These are phyloP conservation scores for Helenozyma rhizophorensis DNA, from an alignment of 805 yeast species.

Conservation along the genomic window DNA sequence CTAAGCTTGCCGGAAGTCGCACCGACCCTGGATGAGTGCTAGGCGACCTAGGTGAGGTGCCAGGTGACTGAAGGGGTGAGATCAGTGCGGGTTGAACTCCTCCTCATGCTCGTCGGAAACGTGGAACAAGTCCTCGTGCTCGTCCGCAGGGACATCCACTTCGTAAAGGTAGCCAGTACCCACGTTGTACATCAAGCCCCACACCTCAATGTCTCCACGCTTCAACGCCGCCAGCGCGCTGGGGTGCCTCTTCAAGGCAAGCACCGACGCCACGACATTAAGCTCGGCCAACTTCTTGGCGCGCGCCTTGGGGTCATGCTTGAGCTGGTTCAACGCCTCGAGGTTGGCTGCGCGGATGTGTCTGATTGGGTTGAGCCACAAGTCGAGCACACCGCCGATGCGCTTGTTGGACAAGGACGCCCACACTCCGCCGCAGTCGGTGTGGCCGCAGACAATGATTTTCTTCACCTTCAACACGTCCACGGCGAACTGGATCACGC, in stretches of 20 bases:
- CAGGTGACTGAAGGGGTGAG: too few species aligned
- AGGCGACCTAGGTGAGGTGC: too few species aligned
- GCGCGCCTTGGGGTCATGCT: slow-evolving; percentile 13
- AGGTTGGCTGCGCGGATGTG: slow-evolving; percentile 18
- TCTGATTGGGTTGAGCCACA: slow-evolving; percentile 19
- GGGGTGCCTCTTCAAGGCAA: slow-evolving; percentile 18
- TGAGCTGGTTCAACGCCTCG: slow-evolving; percentile 12
- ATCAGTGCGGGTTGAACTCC: slow-evolving; percentile 21
- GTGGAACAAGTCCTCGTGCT: slow-evolving; percentile 39
- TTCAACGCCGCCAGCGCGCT: slow-evolving; percentile 17
- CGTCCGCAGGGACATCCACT: slow-evolving; percentile 32
- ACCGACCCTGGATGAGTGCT: too few species aligned
- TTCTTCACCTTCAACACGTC: slow-evolving; percentile 18
- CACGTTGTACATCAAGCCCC: slow-evolving; percentile 20
- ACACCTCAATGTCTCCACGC: slow-evolving; percentile 18
- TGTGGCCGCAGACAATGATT: slow-evolving; percentile 19
- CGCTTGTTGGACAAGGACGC: slow-evolving; percentile 18
- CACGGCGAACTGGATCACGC: slow-evolving; percentile 18
- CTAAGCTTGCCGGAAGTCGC: too few species aligned
- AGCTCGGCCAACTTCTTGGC: slow-evolving; percentile 19
- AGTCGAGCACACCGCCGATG: slow-evolving; percentile 19
- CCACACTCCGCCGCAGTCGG: slow-evolving; percentile 20
- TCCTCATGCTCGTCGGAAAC: slow-evolving; percentile 29
- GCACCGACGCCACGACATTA: slow-evolving; percentile 16
- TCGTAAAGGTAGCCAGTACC: slow-evolving; percentile 17